phyloP scores from a whole-genome alignment of 2,329 filamentous ascomycete species.

The Capronia americana region DNA sequence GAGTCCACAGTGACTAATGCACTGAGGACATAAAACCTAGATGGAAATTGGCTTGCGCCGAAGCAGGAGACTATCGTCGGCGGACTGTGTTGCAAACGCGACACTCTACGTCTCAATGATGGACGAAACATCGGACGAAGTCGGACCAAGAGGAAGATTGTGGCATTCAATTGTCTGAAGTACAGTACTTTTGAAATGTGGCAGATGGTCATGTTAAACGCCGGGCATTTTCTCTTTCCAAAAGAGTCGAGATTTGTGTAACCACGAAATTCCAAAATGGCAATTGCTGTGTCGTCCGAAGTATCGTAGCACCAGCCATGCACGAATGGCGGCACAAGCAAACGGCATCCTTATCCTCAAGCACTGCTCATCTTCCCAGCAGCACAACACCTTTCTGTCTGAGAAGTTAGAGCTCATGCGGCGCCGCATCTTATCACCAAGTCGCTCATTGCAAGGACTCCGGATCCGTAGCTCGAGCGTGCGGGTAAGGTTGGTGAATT shows the following conservation, averaged over 20 bases:
- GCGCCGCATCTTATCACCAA: background rate
- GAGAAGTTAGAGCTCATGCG: background rate
- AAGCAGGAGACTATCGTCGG: background rate
- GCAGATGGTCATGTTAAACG: background rate
- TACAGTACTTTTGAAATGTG: slow-evolving; percentile 5
- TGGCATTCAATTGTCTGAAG: background rate
- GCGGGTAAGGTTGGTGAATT: background rate
- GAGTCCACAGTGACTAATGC: background rate
- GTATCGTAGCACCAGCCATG: background rate
- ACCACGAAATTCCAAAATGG: background rate
- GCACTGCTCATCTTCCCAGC: background rate
- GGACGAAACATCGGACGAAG: slow-evolving; percentile 14
- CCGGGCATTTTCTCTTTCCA: background rate
- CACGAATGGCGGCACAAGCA: background rate
- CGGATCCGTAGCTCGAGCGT: background rate
- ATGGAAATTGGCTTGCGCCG: background rate
- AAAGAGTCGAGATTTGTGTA: slow-evolving; percentile 2
- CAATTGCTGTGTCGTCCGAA: background rate
- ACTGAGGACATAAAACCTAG: background rate
- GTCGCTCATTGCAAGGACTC: background rate
- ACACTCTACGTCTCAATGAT: background rate
- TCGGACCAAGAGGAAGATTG: background rate
- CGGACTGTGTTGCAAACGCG: background rate
- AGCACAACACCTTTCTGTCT: background rate
- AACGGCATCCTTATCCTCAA: background rate